phyloP scores from a whole-genome alignment of 306 rosid genomes.

The Fagus crenata region DNA sequence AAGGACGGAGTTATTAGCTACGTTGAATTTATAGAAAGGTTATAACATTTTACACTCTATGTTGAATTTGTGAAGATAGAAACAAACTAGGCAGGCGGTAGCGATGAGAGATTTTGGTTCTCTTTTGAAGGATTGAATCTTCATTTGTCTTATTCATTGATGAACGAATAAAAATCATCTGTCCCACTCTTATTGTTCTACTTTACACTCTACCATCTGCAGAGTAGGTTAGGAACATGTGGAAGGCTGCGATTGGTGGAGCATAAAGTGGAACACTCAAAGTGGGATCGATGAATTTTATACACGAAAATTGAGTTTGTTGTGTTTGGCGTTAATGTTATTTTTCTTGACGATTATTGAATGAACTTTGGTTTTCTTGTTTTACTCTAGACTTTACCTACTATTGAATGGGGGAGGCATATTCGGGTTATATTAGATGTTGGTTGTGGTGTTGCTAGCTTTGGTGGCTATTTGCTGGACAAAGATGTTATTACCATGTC shows the following conservation, averaged over 20 bases:
- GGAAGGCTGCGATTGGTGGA: no score
- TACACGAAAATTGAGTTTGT: background rate
- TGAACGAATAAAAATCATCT: background rate
- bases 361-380: conserved; percentile 15
- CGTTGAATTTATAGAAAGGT: conserved; percentile 63
- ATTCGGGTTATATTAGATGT: conserved; percentile 83
- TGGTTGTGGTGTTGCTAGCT: conserved; percentile 99
- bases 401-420: conserved; percentile 73
- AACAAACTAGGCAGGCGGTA: background rate
- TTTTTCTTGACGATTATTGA: conserved; percentile 10
- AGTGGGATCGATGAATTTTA: no score
- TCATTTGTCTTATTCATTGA: background rate
- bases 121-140: background rate
- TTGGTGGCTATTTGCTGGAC: conserved; percentile 84
- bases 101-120: background rate
- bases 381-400: conserved; percentile 49
- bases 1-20: conserved; percentile 84
- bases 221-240: no score
- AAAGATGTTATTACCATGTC: conserved; percentile 87
- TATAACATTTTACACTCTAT: conserved; percentile 21
- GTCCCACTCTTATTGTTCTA: no score
- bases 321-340: conserved; percentile 6
- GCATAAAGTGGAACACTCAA: no score
- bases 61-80: background rate
- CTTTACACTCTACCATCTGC: no score